Evolutionary conservation across 345 rosid genomes (phyloP).

Genomic region (Combretum micranthum): DNA sequence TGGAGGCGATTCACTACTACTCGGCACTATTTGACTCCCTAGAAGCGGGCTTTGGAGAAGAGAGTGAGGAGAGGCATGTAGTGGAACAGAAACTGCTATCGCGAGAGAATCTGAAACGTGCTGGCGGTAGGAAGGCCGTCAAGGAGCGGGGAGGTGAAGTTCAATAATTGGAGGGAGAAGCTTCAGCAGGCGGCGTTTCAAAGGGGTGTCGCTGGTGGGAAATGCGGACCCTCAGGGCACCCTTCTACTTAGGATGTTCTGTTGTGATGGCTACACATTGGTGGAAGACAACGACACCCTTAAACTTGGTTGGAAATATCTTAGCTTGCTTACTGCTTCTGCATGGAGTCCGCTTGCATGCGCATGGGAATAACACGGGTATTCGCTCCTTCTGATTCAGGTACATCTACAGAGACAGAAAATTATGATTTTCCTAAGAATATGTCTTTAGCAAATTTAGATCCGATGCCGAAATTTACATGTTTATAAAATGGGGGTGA

Average conservation of each 20-base stretch:
- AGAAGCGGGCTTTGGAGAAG: conserved; percentile 93
- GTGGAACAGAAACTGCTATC: conserved; percentile 96
- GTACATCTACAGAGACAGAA: too few species aligned
- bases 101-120: conserved; percentile 77
- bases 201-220: conserved; percentile 71
- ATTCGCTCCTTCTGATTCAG: too few species aligned
- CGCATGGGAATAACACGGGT: not conserved
- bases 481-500: too few species aligned
- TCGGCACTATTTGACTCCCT: conserved; percentile 89
- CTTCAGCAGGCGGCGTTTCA: conserved; percentile 80
- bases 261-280: conserved; percentile 88
- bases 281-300: conserved; percentile 90
- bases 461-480: too few species aligned
- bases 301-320: conserved; percentile 98
- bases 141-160: conserved; percentile 61
- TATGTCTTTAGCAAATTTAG: too few species aligned
- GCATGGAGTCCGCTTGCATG: conserved; percentile 80
- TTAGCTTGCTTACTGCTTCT: conserved; percentile 93
- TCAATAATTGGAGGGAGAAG: conserved; percentile 94
- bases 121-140: conserved; percentile 85
- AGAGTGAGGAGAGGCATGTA: conserved; percentile 94
- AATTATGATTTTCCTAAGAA: too few species aligned
- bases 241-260: conserved; percentile 82
- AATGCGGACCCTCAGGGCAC: conserved; percentile 95
- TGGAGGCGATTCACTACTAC: conserved; percentile 97